A percentile compares a stretch with the other conserved stretches of the same genome.
phyloP scores from a whole-genome alignment of 345 rosid genomes.

The Psidium friedrichsthalianum region DNA sequence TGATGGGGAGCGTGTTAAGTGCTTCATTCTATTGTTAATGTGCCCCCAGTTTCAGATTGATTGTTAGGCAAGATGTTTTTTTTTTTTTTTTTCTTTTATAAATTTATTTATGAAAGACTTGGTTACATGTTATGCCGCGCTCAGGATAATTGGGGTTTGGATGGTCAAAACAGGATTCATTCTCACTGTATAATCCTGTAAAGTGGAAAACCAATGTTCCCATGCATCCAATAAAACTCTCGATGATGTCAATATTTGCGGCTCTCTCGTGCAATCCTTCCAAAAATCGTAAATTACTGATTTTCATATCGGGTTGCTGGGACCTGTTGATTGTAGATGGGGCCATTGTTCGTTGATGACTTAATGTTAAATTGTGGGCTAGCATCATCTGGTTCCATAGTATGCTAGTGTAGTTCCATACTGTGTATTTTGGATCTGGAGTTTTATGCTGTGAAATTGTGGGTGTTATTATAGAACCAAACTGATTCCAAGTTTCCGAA shows the following conservation, averaged over 20 bases:
- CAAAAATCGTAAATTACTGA: neutral
- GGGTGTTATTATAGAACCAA: neutral
- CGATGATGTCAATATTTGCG: neutral
- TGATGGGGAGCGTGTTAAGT: neutral
- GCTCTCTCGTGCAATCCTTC: neutral
- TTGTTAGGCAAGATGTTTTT: neutral
- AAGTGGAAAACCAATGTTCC: neutral
- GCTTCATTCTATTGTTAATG: neutral
- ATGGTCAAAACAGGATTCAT: neutral
- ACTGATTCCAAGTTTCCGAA: neutral
- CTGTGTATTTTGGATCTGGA: neutral
- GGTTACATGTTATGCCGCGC: neutral
- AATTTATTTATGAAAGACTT: neutral
- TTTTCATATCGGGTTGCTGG: neutral
- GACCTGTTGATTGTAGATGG: neutral
- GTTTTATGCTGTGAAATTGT: neutral
- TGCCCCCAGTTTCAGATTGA: neutral
- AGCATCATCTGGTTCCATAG: neutral
- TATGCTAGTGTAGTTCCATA: neutral
- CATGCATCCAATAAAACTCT: neutral
- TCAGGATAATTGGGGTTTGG: neutral
- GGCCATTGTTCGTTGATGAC: neutral
- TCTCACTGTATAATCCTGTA: neutral
- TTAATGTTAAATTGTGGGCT: neutral
- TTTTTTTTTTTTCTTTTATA: neutral